Evolutionary conservation across 257 asterid species (phyloP), one percentile per base, ranked within the genome.

Genomic region (Rauvolfia tetraphylla): DNA sequence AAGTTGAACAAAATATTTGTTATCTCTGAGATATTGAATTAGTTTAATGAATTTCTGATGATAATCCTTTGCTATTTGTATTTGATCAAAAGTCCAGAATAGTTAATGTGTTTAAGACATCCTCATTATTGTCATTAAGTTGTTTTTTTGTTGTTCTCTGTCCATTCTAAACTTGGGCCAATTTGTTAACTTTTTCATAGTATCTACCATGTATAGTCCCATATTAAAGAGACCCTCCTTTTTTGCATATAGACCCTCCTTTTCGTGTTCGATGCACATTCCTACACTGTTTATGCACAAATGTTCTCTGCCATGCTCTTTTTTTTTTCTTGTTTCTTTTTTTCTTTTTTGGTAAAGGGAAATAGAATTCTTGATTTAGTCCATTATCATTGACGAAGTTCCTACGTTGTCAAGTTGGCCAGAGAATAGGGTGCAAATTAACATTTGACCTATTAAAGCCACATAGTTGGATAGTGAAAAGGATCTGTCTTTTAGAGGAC

Each of bases 51-150:
- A 62, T 62, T 14, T 31, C 42, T 33, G 5, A n/a, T 29, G 22
- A 2, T 59, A 59, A 27, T 29, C 20, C 22, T 63, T 20, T 38
- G 71, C 9, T 20, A 38, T 34, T 15, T 17, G 23, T 15, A 69
- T 49, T 51, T 36, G 3, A 31, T 22, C 12, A 33, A 3, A 29
- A 17, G 42, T 29, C 31, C 14, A 9, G 20, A 15, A 71, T 27
- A 5, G 29, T 48, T 51, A 22, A 67, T 2, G 29, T 71, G 29
- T 46, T 14, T 46, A 39, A 13, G 29, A 31, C 7, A 51, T 48
- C 33, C 63, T 71, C 33, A 72, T 51, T 72, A 48, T 72, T 72
- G 34, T 33, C 42, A 71, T 49, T 31, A 10, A 72, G 12, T 57
- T 72, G 58, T 25, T 69, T 70, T 9, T 25, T 5, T 46, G 12